These are phyloP conservation scores for Peltaster fructicola DNA, from an alignment of 2,329 filamentous ascomycete species.

Conservation along the genomic window DNA sequence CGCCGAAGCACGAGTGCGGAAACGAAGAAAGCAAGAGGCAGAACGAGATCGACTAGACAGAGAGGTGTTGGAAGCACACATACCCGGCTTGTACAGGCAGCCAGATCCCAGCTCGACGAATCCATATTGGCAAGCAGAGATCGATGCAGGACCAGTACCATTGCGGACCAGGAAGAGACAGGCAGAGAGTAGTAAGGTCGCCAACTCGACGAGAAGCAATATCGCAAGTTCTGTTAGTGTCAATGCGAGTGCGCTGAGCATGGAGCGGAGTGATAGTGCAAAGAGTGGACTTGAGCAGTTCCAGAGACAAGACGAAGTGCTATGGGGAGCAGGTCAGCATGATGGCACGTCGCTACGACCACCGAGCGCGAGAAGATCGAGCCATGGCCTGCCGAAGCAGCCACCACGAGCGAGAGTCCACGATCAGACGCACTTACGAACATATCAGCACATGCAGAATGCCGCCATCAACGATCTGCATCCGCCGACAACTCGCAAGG, in stretches of 20 bases:
- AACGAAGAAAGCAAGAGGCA: conserved; percentile 53
- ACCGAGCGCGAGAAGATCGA: conserved; percentile 7
- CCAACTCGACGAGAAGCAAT: conserved; percentile 22
- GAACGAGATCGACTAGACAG: conserved; percentile 47
- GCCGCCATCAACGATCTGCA: conserved; percentile 53
- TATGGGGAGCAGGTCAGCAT: conserved; percentile 75
- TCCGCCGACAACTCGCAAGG: conserved; percentile 30
- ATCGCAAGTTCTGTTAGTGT: too few species aligned
- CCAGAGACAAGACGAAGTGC: conserved; percentile 71
- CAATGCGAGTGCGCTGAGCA: too few species aligned
- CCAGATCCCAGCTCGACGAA: conserved; percentile 74
- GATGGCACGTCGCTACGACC: too few species aligned
- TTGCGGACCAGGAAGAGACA: too few species aligned
- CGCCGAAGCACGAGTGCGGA: conserved; percentile 48
- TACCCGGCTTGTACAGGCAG: conserved; percentile 56
- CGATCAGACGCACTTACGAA: too few species aligned
- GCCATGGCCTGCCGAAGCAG: conserved; percentile 1
- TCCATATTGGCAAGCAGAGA: conserved; percentile 76
- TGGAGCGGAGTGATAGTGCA: too few species aligned
- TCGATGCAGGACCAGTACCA: conserved; percentile 64
- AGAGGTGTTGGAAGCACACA: conserved; percentile 45
- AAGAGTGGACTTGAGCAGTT: conserved; percentile 60
- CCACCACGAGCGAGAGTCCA: too few species aligned
- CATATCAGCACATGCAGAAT: conserved; percentile 18
- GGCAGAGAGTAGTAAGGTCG: conserved; percentile 31